A percentile compares a stretch with the other conserved stretches of the same genome.
These are phyloP conservation scores for Domatiomyces globalis DNA, from an alignment of 2,329 filamentous ascomycete genomes.

Conservation along the genomic window DNA sequence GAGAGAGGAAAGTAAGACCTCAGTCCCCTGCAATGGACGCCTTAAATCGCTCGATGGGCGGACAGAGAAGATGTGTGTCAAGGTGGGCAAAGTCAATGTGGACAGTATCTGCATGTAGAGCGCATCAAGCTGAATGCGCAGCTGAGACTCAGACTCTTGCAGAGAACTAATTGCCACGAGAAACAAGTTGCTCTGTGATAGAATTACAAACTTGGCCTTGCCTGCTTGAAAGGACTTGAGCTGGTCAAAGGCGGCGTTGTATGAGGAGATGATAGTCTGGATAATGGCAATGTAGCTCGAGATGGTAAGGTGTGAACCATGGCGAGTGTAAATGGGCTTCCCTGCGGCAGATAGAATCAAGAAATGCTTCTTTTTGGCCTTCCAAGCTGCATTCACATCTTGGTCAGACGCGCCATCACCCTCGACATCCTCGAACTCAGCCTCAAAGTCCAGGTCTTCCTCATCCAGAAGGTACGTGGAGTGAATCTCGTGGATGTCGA, in stretches of 20 bases:
- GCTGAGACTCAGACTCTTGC: constrained; percentile 79
- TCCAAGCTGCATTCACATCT: constrained; percentile 62
- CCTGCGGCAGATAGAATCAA: constrained; percentile 90
- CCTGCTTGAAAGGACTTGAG: constrained; percentile 79
- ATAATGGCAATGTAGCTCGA: constrained; percentile 90
- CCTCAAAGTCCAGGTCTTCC: constrained; percentile 51
- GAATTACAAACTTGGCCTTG: constrained; percentile 68
- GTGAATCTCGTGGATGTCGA: constrained; percentile 1
- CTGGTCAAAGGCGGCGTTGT: constrained; percentile 63
- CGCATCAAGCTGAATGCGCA: constrained; percentile 76
- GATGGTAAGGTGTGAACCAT: constrained; percentile 78
- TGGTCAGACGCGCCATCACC: constrained; percentile 30
- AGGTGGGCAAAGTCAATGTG: constrained; percentile 74
- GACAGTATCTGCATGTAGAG: constrained; percentile 98
- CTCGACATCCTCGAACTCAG: constrained; percentile 55
- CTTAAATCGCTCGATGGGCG: constrained; percentile 89
- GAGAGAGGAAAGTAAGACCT: constrained; percentile 75
- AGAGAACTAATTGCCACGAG: constrained; percentile 86
- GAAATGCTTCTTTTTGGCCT: constrained; percentile 89
- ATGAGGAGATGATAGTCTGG: constrained; percentile 96
- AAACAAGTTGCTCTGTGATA: constrained; percentile 74
- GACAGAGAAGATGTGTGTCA: constrained; percentile 75
- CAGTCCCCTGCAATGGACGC: constrained; percentile 79
- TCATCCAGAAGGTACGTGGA: constrained; percentile 24
- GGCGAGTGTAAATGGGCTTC: constrained; percentile 92